A percentile compares a stretch with the other conserved stretches of the same genome.
phyloP scores from a whole-genome alignment of 805 yeast species.

The Saturnispora saitoi region DNA sequence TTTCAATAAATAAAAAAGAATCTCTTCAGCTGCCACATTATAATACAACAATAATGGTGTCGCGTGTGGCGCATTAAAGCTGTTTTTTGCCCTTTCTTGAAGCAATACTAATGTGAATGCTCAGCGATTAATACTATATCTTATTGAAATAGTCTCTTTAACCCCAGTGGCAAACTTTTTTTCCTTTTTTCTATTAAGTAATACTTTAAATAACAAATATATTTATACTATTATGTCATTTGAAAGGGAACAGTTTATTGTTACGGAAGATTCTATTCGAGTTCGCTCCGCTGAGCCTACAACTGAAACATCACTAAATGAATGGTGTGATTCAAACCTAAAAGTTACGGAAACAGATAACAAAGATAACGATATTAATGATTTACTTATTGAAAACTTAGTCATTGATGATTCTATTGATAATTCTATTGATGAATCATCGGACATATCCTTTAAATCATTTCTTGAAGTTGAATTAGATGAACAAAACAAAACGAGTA shows the following conservation, averaged over 20 bases:
- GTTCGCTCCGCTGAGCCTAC: not conserved
- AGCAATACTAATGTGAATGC: no score
- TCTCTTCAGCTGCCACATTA: no score
- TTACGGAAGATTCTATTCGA: not conserved
- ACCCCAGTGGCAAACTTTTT: no score
- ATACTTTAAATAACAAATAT: no score
- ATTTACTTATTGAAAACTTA: not conserved
- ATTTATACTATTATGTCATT: not conserved
- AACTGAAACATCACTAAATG: not conserved
- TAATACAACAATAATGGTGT: no score
- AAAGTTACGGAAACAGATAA: not conserved
- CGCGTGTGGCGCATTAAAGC: no score
- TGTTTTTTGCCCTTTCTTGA: no score
- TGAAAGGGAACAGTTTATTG: not conserved
- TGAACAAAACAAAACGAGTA: not conserved
- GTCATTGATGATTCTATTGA: not conserved
- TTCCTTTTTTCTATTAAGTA: no score
- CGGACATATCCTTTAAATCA: not conserved
- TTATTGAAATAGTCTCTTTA: no score
- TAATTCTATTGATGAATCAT: not conserved
- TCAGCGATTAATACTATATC: no score
- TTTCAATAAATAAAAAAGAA: no score
- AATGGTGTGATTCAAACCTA: not conserved
- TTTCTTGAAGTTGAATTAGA: not conserved
- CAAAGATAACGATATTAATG: not conserved